Base-by-base conservation (phyloP, 176 grass and related monocot species). In the Pontederia crassipes region DNA sequence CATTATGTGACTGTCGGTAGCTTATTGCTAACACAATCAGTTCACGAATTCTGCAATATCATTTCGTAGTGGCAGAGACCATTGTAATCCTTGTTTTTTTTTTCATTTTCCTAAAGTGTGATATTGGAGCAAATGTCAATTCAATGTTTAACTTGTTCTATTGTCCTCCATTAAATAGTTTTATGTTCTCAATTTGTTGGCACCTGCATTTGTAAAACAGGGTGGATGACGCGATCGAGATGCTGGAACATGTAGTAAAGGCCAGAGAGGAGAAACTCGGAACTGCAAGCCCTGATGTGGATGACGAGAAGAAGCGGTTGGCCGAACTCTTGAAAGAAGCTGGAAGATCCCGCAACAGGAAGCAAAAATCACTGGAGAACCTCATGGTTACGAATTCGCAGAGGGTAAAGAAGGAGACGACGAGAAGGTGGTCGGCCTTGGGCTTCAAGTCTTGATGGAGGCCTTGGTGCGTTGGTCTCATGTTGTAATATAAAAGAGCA, bases 241-340 rank as follows among this genome's bases (percentile, higher is more conserved):
- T 98, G 70, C 74, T 98, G 64, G 94, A 93, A 48, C 85, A 93
- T 2, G 88, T 98, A 16, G 77, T 98, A 35, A 98, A 98, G 70
- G 85, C 89, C 68, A 70, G 94, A 35, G 94, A 98, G 66, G 88
- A 98, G 68, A 89, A 92, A 61, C 88, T 98, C 2, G 94, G 94
- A 48, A 98, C 94, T 1, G 84, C 85, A 17, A 98, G 92, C 82
- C 94, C 94, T 0, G 94, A 92, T 35, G 81, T 98, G 3, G 93
- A 98, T 60, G 94, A 98, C 0, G 94, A 98, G 71, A 98, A 92
- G 94, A 79, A 81, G 64, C 80, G 94, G 46, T 61, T 98, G 1
- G 59, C 74, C 0, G 94, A 86, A 68, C 94, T 98, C 28, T 71
- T 98, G 28, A 98, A 98, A 61, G 94, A 93, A 72, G 88, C 88